A percentile compares a stretch with the other conserved stretches of the same genome.
phyloP scores from a whole-genome alignment of 768 basidiomycete genomes.

The Dioszegia crocea region DNA sequence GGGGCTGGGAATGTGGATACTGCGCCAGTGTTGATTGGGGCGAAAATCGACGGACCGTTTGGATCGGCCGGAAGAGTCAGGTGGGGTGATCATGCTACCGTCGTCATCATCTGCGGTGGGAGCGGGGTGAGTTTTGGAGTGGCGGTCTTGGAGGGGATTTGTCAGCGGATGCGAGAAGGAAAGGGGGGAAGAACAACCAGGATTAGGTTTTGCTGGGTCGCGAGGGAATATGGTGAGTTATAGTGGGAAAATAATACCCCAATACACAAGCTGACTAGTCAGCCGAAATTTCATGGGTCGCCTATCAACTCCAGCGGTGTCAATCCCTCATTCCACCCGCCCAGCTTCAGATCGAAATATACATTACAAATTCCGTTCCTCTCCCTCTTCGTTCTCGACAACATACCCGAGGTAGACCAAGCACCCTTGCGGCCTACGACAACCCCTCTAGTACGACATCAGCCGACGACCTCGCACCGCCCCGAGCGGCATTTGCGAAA shows the following conservation, averaged over 20 bases:
- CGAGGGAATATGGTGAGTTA: conserved; percentile 67
- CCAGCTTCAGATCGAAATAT: conserved; percentile 65
- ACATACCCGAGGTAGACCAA: neutral
- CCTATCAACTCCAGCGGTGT: conserved; percentile 62
- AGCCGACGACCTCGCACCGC: conserved; percentile 29
- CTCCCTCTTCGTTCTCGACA: neutral
- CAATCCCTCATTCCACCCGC: conserved; percentile 55
- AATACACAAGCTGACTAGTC: neutral
- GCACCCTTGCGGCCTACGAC: neutral
- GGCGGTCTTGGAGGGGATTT: conserved; percentile 63
- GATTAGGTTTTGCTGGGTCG: conserved; percentile 71
- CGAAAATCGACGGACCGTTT: conserved; percentile 65
- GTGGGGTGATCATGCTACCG: conserved; percentile 62
- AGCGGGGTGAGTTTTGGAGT: conserved; percentile 71
- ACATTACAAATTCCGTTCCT: conserved; percentile 57
- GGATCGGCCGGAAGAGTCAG: conserved; percentile 61
- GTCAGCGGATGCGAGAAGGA: conserved; percentile 56
- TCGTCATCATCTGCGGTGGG: conserved; percentile 66
- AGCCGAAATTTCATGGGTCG: conserved; percentile 77
- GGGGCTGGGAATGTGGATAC: conserved; percentile 6
- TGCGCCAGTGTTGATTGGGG: conserved; percentile 54
- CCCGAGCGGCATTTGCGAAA: conserved; percentile 42
- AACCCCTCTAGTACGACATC: neutral
- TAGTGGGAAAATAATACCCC: too few relatives aligned
- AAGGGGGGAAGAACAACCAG: conserved; percentile 55